phyloP scores from a whole-genome alignment of 306 rosid species.

The Sphenostylis stenocarpa region DNA sequence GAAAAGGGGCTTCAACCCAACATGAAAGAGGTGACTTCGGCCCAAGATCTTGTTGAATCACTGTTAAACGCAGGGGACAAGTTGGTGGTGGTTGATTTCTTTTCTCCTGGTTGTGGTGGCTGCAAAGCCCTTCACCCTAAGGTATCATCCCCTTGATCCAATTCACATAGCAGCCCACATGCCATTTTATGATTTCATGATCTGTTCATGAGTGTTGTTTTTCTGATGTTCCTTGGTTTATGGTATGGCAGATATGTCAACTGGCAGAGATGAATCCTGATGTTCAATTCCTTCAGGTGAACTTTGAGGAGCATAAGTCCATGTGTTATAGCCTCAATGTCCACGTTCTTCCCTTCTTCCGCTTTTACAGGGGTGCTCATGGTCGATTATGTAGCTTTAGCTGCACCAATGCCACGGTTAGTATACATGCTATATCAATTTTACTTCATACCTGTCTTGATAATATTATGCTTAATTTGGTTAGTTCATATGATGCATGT shows the following conservation, averaged over 20 bases:
- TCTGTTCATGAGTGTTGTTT: not conserved
- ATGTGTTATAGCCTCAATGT: slow-evolving; percentile 89
- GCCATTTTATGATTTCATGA: not conserved
- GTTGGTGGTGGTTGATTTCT: slow-evolving; percentile 79
- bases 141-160: slow-evolving; percentile 39
- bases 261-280: slow-evolving; percentile 86
- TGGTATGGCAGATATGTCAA: slow-evolving; percentile 68
- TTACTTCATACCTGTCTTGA: not conserved
- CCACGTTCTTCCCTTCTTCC: slow-evolving; percentile 89
- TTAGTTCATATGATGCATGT: slow-evolving; percentile 7
- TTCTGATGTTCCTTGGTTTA: slow-evolving; percentile 22
- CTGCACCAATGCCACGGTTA: slow-evolving; percentile 94
- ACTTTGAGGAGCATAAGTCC: slow-evolving; percentile 80
- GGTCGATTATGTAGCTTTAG: slow-evolving; percentile 92
- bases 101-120: slow-evolving; percentile 96
- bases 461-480: not conserved
- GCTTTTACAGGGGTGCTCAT: slow-evolving; percentile 87
- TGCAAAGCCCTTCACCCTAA: slow-evolving; percentile 96
- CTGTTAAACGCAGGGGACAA: slow-evolving; percentile 72
- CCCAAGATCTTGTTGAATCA: slow-evolving; percentile 79
- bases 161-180: not conserved
- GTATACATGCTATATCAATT: slow-evolving; percentile 31
- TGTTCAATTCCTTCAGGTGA: slow-evolving; percentile 74
- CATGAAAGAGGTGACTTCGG: slow-evolving; percentile 72
- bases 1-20: slow-evolving; percentile 78